Evolutionary conservation across 2,329 filamentous ascomycete genomes (phyloP).

Genomic region (Colletotrichum truncatum): DNA sequence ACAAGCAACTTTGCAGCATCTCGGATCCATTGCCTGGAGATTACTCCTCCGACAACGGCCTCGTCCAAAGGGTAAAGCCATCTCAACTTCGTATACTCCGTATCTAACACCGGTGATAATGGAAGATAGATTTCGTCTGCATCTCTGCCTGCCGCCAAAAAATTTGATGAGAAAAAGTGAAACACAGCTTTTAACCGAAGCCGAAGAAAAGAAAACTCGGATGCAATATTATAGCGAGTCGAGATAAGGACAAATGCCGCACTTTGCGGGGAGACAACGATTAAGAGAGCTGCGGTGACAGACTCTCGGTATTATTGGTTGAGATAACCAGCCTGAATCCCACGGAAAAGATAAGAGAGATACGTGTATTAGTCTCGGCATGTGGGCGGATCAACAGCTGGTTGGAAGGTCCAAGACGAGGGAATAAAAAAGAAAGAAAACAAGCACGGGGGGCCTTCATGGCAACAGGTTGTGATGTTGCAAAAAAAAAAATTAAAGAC

Average conservation of each 20-base stretch:
- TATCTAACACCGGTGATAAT: not conserved
- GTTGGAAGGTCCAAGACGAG: constrained; percentile 1
- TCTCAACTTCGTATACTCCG: no score
- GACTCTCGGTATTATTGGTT: constrained; percentile 11
- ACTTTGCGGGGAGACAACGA: not conserved
- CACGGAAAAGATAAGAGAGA: constrained; percentile 25
- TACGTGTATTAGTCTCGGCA: constrained; percentile 5
- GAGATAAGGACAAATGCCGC: constrained; percentile 29
- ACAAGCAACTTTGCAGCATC: not conserved
- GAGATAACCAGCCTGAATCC: constrained; percentile 10
- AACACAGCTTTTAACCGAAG: constrained; percentile 5
- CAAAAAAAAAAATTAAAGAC: not conserved
- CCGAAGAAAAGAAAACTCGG: not conserved
- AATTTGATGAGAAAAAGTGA: not conserved
- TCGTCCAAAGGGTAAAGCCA: not conserved
- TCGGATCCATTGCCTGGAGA: not conserved
- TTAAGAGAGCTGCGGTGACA: not conserved
- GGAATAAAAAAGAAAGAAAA: not conserved
- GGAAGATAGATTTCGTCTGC: not conserved
- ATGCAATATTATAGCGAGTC: not conserved
- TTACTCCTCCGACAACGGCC: constrained; percentile 23
- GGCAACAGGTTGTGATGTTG: not conserved
- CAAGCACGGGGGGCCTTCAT: no score
- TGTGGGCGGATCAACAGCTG: constrained; percentile 12
- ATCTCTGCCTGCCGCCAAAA: not conserved